Evolutionary conservation across 805 yeast genomes (phyloP).

Genomic region (Cyberlindnera misumaiensis): DNA sequence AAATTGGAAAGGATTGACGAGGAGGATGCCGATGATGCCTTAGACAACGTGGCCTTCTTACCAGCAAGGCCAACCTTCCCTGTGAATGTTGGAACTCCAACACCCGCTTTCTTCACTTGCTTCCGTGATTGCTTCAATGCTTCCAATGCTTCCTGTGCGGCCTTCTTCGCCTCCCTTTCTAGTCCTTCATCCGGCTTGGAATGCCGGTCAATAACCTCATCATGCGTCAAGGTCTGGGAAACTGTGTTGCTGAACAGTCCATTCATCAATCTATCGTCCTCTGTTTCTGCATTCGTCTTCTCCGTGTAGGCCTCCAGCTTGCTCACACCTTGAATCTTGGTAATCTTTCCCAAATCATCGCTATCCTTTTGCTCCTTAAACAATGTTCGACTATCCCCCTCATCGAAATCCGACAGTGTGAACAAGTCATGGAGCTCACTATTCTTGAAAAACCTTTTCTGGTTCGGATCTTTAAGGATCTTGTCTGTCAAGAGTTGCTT

Average conservation of each 20-base stretch:
- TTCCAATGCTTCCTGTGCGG: slow-evolving; percentile 45
- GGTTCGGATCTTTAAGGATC: slow-evolving; percentile 92
- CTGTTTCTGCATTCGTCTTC: slow-evolving; percentile 31
- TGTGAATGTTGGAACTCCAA: slow-evolving; percentile 95
- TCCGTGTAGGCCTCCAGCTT: slow-evolving; percentile 56
- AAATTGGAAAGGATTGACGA: slow-evolving; percentile 42
- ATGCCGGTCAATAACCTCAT: slow-evolving; percentile 55
- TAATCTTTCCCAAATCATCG: slow-evolving; percentile 65
- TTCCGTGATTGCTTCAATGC: slow-evolving; percentile 52
- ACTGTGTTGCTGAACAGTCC: slow-evolving; percentile 68
- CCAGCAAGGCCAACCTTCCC: slow-evolving; percentile 90
- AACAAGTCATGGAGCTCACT: slow-evolving; percentile 89
- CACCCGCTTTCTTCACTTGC: slow-evolving; percentile 31
- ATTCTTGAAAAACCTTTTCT: slow-evolving; percentile 84
- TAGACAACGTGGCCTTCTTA: slow-evolving; percentile 26
- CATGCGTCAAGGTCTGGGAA: slow-evolving; percentile 74
- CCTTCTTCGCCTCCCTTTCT: slow-evolving; percentile 55
- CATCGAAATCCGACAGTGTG: slow-evolving; percentile 63
- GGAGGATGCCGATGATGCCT: slow-evolving; percentile 30
- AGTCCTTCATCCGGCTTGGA: slow-evolving; percentile 30
- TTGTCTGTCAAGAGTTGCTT: slow-evolving; percentile 91
- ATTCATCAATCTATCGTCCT: slow-evolving; percentile 64
- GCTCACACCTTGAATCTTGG: slow-evolving; percentile 65
- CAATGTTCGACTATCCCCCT: slow-evolving; percentile 40
- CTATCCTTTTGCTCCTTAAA: slow-evolving; percentile 37